Conservation (phyloP, 108 stramenopile genomes). For the Parietichytrium sp. region DNA sequence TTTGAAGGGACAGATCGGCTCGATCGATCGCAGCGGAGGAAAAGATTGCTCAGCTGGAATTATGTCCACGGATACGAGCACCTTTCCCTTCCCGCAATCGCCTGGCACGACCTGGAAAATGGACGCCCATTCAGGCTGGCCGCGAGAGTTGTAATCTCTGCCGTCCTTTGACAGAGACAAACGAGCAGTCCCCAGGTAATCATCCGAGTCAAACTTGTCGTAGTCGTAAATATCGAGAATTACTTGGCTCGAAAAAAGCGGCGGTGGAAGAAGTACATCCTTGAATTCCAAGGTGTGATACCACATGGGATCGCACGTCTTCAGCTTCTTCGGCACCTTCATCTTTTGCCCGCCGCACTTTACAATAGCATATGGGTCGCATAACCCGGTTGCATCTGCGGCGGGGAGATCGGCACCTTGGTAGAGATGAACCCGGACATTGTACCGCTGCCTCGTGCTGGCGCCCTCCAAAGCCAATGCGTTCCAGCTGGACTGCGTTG, state of each 20-base stretch:
- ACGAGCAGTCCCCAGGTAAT: neutral
- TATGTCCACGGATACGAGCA: constrained; percentile 52
- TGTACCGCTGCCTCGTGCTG: neutral
- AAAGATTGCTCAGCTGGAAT: constrained; percentile 9
- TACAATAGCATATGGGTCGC: constrained; percentile 63
- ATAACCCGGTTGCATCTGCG: constrained; percentile 59
- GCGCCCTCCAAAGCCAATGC: constrained; percentile 13
- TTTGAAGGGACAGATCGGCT: neutral
- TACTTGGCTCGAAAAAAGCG: constrained; percentile 48
- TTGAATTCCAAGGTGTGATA: constrained; percentile 56
- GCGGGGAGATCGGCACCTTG: constrained; percentile 59
- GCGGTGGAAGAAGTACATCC: constrained; percentile 32
- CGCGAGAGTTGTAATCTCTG: neutral
- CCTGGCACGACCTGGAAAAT: constrained; percentile 49
- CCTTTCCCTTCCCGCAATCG: constrained; percentile 46
- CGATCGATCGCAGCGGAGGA: constrained; percentile 25
- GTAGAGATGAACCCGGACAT: constrained; percentile 58
- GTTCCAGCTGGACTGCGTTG: constrained; percentile 33
- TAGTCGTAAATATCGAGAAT: constrained; percentile 54
- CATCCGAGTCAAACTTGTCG: constrained; percentile 43
- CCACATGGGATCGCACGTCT: constrained; percentile 55
- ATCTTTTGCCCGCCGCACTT: constrained; percentile 50
- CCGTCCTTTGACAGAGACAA: neutral
- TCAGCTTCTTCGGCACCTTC: neutral
- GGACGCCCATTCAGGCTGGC: constrained; percentile 45